Evolutionary conservation across 2,329 filamentous ascomycete species (phyloP), one percentile per base, ranked within the genome.

Genomic region (Colletotrichum viniferum): DNA sequence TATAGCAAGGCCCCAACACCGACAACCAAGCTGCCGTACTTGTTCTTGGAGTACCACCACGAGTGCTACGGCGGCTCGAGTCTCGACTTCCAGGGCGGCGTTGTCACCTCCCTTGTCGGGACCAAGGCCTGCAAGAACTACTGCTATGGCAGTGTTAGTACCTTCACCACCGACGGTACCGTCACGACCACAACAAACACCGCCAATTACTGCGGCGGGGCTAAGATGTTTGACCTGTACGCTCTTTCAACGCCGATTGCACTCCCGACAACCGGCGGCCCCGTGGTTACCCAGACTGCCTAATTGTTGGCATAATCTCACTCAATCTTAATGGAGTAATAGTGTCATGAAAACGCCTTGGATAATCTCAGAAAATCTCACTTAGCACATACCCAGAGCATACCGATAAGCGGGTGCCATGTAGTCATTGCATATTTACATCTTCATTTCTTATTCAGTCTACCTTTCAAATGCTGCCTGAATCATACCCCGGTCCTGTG

Each of bases 141-240:
- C 61, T 81, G 79, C 69, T 80, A 77, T 69, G 80, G 80, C 48
- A 80, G 78, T 70, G 77, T 80, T 18, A 58, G 48, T 26, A 77
- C 78, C 7, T 74, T 78, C 32, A 77, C 78, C 4, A 77, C 76
- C 7, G 66, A 76, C n/a, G 79, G 79, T 10, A 74, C 62, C 7
- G 72, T 74, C 28, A 61, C 73, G 2, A 74, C 73, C 10, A 81
- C 82, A 48, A 80, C 81, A 8, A 80, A 78, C 55, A 78, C 79
- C 13, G 80, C 72, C 12, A 78, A 80, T 52, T 82, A 72, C 30
- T 85, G 83, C 69, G 83, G 83, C 32, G 83, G 79, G 0, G 67
- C 79, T 2, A 81, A 81, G 64, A 81, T 81, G 81, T 82, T 84
- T 74, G 82, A 84, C 77, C 65, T 84, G 26, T 84, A 83, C 74